phyloP scores from a whole-genome alignment of 257 asterid genomes.

The Scutellaria barbata region DNA sequence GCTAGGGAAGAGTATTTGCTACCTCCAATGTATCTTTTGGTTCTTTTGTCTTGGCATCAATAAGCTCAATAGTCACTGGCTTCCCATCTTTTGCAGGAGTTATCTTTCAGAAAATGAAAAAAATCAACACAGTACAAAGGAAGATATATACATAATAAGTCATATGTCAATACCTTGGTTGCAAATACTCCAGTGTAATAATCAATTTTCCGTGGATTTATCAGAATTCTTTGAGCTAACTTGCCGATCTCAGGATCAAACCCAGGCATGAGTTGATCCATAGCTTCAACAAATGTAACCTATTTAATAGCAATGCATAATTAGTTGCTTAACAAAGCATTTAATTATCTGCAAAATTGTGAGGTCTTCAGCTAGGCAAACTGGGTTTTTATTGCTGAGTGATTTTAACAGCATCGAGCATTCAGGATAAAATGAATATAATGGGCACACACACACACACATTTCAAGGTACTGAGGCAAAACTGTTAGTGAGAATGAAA shows the following conservation, averaged over 20 bases:
- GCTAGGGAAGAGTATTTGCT: conserved; percentile 23
- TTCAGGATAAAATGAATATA: conserved; percentile 2
- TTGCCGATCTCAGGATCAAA: conserved; percentile 90
- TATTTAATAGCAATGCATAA: conserved; percentile 13
- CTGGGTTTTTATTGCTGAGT: conserved; percentile 5
- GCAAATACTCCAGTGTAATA: conserved; percentile 81
- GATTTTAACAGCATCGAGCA: neutral
- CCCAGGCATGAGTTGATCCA: conserved; percentile 82
- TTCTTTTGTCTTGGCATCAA: conserved; percentile 92
- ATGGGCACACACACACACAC: neutral
- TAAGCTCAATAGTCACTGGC: conserved; percentile 85
- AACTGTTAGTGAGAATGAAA: neutral
- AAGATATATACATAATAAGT: conserved; percentile 14
- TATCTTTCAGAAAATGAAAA: conserved; percentile 46
- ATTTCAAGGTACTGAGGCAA: neutral
- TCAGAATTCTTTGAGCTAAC: conserved; percentile 75
- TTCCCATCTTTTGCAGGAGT: conserved; percentile 95
- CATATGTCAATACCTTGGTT: conserved; percentile 55
- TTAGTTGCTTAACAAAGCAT: neutral
- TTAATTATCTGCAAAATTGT: neutral
- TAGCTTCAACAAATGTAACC: conserved; percentile 53
- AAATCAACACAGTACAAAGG: conserved; percentile 18
- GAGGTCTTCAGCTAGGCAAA: conserved; percentile 1
- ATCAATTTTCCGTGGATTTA: conserved; percentile 81
- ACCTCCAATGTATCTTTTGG: conserved; percentile 82